Percentiles rank a stretch among this genome's conserved stretches.
These are phyloP conservation scores for Oryza nivara DNA, from an alignment of 176 grass and related monocot genomes.

Conservation along the genomic window DNA sequence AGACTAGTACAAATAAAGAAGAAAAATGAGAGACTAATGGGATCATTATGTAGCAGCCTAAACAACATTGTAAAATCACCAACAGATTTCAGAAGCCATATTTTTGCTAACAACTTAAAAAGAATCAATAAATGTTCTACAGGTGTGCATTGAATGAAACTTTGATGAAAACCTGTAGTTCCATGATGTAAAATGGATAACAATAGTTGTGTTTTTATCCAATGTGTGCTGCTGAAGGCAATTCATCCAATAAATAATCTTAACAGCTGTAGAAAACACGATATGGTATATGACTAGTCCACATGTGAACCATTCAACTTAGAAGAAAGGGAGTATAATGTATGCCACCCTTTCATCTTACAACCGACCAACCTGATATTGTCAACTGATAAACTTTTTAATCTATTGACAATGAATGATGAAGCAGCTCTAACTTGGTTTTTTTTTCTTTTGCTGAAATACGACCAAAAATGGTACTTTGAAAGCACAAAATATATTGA, in stretches of 20 bases:
- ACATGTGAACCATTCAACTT: conserved; percentile 1
- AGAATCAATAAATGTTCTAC: background rate
- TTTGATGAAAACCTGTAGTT: background rate
- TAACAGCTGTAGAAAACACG: background rate
- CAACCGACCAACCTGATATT: background rate
- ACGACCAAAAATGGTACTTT: background rate
- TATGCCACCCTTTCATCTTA: conserved; percentile 12
- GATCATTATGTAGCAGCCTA: background rate
- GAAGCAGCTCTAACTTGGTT: background rate
- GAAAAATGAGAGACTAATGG: background rate
- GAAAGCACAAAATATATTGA: background rate
- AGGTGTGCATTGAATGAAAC: background rate
- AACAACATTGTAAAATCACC: background rate
- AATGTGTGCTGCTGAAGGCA: background rate
- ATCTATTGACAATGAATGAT: background rate
- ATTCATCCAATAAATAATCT: background rate
- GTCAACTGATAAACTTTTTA: background rate
- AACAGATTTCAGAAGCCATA: background rate
- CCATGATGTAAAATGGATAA: background rate
- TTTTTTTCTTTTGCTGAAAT: background rate
- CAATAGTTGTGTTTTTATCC: background rate
- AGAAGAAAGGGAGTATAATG: background rate
- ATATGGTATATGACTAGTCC: background rate
- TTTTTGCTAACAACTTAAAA: background rate
- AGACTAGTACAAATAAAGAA: conserved; percentile 50